Conservation (phyloP, 768 basidiomycete genomes). For the Lactifluus rugatus region DNA sequence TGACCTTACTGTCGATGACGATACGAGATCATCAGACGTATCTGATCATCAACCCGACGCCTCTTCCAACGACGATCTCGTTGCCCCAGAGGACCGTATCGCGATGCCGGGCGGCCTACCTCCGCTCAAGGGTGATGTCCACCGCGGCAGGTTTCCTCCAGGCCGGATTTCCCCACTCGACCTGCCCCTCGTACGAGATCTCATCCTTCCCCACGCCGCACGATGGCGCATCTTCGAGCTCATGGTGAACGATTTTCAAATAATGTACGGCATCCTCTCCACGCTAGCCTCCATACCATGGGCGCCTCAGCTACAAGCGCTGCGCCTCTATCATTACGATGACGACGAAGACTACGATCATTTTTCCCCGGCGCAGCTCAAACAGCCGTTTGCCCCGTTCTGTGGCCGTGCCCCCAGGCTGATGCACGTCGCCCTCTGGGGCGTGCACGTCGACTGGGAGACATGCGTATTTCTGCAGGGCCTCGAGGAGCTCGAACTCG, state of each 20-base stretch:
- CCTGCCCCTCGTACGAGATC: constrained; percentile 23
- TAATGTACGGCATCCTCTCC: constrained; percentile 39
- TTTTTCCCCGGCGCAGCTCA: constrained; percentile 36
- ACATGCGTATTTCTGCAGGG: constrained; percentile 34
- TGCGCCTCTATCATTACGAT: constrained; percentile 50
- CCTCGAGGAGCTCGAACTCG: constrained; percentile 46
- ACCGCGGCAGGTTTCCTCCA: background rate
- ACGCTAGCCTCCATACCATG: constrained; percentile 34
- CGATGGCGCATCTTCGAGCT: constrained; percentile 48
- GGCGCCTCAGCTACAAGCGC: constrained; percentile 44
- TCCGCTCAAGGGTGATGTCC: background rate
- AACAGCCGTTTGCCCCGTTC: constrained; percentile 39
- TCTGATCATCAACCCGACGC: constrained; percentile 7
- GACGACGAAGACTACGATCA: constrained; percentile 32
- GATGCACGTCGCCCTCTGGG: constrained; percentile 44
- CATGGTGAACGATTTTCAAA: constrained; percentile 33
- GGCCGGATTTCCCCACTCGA: constrained; percentile 18
- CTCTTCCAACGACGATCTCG: background rate
- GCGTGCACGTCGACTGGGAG: constrained; percentile 63
- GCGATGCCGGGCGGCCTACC: constrained; percentile 16
- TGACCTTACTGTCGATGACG: constrained; percentile 24
- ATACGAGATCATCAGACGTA: constrained; percentile 9
- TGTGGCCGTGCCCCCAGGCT: constrained; percentile 45
- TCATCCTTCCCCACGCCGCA: constrained; percentile 43
- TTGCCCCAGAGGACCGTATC: constrained; percentile 12